Base-by-base conservation (phyloP, 495 filamentous ascomycete species). In the Podospora fimiseda region DNA sequence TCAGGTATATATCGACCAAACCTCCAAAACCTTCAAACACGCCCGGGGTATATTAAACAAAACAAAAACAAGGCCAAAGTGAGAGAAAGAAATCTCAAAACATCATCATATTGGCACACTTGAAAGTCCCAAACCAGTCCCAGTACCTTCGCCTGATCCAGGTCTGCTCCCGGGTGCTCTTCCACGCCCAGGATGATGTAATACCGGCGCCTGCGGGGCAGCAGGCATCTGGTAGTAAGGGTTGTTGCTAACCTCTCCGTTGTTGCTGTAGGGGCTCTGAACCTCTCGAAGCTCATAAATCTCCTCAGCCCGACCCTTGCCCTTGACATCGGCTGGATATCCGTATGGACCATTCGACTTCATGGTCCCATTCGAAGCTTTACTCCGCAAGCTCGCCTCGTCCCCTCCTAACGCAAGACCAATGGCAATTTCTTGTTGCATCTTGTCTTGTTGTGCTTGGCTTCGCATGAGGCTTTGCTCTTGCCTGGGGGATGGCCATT, bases 391-490 rank as follows among this genome's bases (percentile, higher is more conserved):
- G 36, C 59, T 68, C 1, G 60, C 55, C 39, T 66, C 63, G 27
- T 66, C 60, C 1, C 64, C 66, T 27, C 68, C 66, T 6, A 72
- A 53, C 0, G 68, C 69, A 2, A 72, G 38, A 0, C 69, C 69
- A n/a, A 70, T 65, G 7, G 64, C 60, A 20, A 64, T 56, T 44
- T 66, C 65, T 16, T 50, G 52, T 27, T 66, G 66, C 27, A 57
- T 41, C 49, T 54, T 47, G 19, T 57, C 58, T 18, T 59, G 58
- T 16, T 62, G 61, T 48, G 59, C 48, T 11, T 65, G 59, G 55
- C 53, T 48, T 50, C 60, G 56, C 53, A 52, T 59, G n/a, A 58
- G 43, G 21, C 54, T 44, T 44, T 61, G 62, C 50, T 69, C 62
- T 42, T 69, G 64, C 3, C 53, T 33, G 4, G 46, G 48, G 41